Conservation (phyloP, 495 filamentous ascomycete species). For the Aspergillus baeticus region DNA sequence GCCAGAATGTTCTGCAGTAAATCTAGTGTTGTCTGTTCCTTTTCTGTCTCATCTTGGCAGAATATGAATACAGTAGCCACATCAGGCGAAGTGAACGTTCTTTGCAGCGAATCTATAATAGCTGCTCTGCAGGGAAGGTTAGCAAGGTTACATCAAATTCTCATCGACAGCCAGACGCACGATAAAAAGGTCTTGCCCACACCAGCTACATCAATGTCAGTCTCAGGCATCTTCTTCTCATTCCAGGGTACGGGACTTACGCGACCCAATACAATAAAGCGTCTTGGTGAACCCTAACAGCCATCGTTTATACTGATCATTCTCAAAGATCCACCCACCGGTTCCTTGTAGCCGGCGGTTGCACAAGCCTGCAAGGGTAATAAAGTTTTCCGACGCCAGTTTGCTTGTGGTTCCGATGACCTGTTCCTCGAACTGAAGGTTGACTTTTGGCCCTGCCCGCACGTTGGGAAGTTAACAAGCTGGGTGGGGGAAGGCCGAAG, state of each 20-base stretch:
- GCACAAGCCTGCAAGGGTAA: slow-evolving; percentile 30
- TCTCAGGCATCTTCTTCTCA: neutral
- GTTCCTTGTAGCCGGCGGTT: slow-evolving; percentile 28
- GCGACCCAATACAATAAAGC: slow-evolving; percentile 31
- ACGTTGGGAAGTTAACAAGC: neutral
- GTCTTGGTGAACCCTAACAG: slow-evolving; percentile 26
- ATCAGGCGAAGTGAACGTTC: slow-evolving; percentile 32
- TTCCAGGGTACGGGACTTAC: slow-evolving; percentile 15
- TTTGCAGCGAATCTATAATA: slow-evolving; percentile 30
- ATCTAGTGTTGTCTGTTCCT: slow-evolving; percentile 19
- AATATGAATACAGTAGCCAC: slow-evolving; percentile 34
- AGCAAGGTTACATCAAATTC: neutral
- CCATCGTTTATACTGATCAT: slow-evolving; percentile 26
- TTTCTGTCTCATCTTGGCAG: slow-evolving; percentile 27
- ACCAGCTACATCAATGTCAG: slow-evolving; percentile 23
- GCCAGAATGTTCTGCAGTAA: slow-evolving; percentile 29
- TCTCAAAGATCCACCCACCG: slow-evolving; percentile 32
- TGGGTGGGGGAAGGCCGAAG: too few relatives aligned
- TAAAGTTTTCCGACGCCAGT: slow-evolving; percentile 23
- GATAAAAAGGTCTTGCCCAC: slow-evolving; percentile 38
- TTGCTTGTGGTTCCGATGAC: slow-evolving; percentile 18
- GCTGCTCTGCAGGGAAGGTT: slow-evolving; percentile 17
- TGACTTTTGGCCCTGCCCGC: slow-evolving; percentile 5
- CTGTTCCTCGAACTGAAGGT: slow-evolving; percentile 21
- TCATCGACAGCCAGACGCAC: slow-evolving; percentile 11